Percentiles rank a stretch among this genome's conserved stretches.
phyloP scores from a whole-genome alignment of 2,329 filamentous ascomycete genomes.

The Volutella citrinella region DNA sequence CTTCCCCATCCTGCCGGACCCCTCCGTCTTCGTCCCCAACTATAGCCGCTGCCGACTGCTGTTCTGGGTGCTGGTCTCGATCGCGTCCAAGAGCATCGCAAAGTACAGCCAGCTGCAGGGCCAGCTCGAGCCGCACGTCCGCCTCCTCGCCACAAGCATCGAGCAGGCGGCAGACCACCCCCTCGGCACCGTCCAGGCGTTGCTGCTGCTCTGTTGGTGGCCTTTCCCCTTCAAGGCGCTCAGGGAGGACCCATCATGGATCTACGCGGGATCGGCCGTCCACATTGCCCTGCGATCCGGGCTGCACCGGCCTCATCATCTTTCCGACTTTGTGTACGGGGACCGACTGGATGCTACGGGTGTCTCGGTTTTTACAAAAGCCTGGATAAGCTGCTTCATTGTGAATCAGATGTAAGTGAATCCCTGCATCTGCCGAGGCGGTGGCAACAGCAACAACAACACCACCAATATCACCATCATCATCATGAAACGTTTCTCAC shows the following conservation, averaged over 20 bases:
- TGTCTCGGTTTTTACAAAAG: constrained; percentile 1
- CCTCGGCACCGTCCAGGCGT: constrained; percentile 2
- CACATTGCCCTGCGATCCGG: constrained; percentile 1
- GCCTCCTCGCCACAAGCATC: constrained; percentile 2
- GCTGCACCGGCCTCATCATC: constrained; percentile 2
- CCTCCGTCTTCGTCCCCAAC: too few species aligned
- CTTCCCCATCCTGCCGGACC: too few species aligned
- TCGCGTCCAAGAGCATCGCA: not conserved
- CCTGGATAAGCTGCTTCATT: too few species aligned
- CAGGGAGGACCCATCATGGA: constrained; percentile 3
- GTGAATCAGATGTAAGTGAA: too few species aligned
- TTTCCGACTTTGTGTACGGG: constrained; percentile 3
- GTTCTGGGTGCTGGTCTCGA: too few species aligned
- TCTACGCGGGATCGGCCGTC: not conserved
- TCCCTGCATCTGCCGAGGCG: too few species aligned
- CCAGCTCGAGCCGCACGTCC: constrained; percentile 1
- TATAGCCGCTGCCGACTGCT: too few species aligned
- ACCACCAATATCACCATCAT: too few species aligned
- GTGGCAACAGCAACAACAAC: too few species aligned
- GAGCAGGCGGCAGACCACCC: constrained; percentile 2
- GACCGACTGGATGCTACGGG: constrained; percentile 1
- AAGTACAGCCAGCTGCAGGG: constrained; percentile 2
- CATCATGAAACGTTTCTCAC: too few species aligned
- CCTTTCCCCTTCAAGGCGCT: constrained; percentile 3
- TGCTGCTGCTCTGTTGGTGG: constrained; percentile 4